These are phyloP conservation scores for Panicum miliaceum DNA, from an alignment of 176 grass and related monocot species.

Conservation along the genomic window DNA sequence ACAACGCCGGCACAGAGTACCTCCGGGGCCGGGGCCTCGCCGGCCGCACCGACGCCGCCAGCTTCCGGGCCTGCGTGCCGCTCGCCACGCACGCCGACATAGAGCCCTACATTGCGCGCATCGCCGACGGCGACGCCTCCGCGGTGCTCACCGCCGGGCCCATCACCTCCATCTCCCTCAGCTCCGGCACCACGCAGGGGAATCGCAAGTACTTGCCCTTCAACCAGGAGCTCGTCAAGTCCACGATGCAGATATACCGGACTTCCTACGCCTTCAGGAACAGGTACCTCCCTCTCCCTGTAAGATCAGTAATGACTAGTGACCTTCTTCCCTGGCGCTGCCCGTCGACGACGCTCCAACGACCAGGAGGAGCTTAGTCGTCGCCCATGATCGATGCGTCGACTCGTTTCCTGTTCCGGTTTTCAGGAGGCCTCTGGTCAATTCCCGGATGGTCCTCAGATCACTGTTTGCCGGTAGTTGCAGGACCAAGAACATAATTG, in stretches of 20 bases:
- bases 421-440: too few relatives aligned
- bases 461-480: too few relatives aligned
- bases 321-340: too few relatives aligned
- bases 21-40: constrained; percentile 37
- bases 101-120: constrained; percentile 82
- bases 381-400: too few relatives aligned
- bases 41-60: neutral
- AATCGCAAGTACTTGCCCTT: constrained; percentile 86
- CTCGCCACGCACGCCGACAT: constrained; percentile 22
- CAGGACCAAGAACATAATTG: too few relatives aligned
- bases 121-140: constrained; percentile 71
- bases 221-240: constrained; percentile 78
- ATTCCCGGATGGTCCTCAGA: too few relatives aligned
- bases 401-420: too few relatives aligned
- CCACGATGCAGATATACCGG: constrained; percentile 85
- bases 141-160: constrained; percentile 71
- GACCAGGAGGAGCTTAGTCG: too few relatives aligned
- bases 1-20: constrained; percentile 69
- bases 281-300: constrained; percentile 35
- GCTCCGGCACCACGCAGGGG: constrained; percentile 88
- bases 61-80: constrained; percentile 11
- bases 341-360: too few relatives aligned
- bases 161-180: constrained; percentile 76
- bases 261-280: constrained; percentile 86
- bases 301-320: too few relatives aligned